A percentile compares a stretch with the other conserved stretches of the same genome.
These are phyloP conservation scores for Asterella californica DNA, from an alignment of 225 moss, liverwort and hornwort genomes.

Conservation along the genomic window DNA sequence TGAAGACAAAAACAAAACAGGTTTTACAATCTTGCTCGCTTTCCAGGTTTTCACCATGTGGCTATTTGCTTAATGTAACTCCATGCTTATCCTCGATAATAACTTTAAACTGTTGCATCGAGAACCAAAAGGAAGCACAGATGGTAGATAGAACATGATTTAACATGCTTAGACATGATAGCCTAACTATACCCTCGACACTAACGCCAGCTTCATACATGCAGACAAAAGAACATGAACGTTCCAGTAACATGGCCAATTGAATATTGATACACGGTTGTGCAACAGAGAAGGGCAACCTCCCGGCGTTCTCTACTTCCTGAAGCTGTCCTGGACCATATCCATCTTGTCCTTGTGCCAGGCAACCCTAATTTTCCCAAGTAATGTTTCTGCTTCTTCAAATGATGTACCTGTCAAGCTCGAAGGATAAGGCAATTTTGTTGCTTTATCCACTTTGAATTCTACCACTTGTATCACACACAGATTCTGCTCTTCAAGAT, in stretches of 20 bases:
- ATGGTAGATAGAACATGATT: no score
- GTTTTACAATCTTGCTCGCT: no score
- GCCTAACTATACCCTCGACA: no score
- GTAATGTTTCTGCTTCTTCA: constrained; percentile 72
- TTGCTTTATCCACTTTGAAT: constrained; percentile 69
- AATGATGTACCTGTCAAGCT: constrained; percentile 57
- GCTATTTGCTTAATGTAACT: no score
- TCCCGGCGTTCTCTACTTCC: neutral
- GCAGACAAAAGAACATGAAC: neutral
- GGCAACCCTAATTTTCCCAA: constrained; percentile 58
- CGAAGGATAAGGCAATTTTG: constrained; percentile 70
- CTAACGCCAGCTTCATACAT: no score
- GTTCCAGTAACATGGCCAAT: neutral
- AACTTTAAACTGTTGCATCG: no score
- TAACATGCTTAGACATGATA: no score
- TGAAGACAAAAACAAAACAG: no score
- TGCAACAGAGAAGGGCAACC: neutral
- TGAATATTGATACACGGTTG: constrained; percentile 8
- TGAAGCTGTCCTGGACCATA: constrained; percentile 5
- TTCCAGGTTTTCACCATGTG: no score
- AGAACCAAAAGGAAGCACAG: no score
- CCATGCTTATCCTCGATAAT: no score
- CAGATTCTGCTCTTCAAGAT: constrained; percentile 65
- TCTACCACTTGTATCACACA: constrained; percentile 77
- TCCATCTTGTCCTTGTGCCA: constrained; percentile 52